Evolutionary conservation across 208 protist species (phyloP).

Genomic region (Acanthamoeba triangularis): DNA sequence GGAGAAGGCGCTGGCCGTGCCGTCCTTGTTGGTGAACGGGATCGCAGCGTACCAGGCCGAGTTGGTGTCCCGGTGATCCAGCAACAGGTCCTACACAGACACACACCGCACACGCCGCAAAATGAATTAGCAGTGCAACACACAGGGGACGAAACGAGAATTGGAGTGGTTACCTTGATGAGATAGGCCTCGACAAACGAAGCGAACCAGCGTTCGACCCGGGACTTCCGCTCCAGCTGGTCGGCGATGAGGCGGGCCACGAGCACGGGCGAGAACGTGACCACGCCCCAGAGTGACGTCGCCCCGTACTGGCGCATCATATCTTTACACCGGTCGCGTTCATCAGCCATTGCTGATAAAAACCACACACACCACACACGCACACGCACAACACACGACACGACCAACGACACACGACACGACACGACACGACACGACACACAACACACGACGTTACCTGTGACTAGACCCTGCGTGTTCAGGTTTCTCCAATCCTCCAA

Average conservation of each 20-base stretch:
- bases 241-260: neutral
- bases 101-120: neutral
- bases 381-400: too few relatives aligned
- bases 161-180: neutral
- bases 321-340: neutral
- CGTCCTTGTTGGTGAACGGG: neutral
- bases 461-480: neutral
- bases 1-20: neutral
- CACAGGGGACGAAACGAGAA: too few relatives aligned
- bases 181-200: neutral
- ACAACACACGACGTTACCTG: too few relatives aligned
- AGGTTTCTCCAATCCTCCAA: neutral
- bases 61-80: neutral
- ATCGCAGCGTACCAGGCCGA: neutral
- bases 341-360: too few relatives aligned
- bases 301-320: neutral
- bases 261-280: neutral
- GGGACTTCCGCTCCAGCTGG: neutral
- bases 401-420: neutral
- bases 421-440: neutral
- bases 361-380: too few relatives aligned
- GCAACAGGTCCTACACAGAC: neutral
- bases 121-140: neutral
- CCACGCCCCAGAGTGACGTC: neutral
- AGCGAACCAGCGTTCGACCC: neutral